phyloP scores from a whole-genome alignment of 305 asterid species.

The Plantago coronopus region DNA sequence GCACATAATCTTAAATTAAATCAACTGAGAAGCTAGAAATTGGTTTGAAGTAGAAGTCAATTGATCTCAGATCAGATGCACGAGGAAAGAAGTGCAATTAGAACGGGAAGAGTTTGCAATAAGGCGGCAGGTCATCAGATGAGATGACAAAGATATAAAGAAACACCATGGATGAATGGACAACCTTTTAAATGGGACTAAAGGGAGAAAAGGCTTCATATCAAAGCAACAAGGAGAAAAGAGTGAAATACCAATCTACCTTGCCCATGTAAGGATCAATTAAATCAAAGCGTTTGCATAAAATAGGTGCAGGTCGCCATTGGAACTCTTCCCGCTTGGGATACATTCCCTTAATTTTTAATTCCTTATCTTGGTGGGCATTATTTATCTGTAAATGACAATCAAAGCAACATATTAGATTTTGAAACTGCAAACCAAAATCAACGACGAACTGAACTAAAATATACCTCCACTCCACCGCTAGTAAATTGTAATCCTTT shows the following conservation, averaged over 20 bases:
- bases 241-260: conserved; percentile 37
- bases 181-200: no score
- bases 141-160: neutral
- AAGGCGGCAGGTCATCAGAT: no score
- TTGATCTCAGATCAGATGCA: no score
- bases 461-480: conserved; percentile 60
- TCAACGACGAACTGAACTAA: conserved; percentile 20
- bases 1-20: conserved; percentile 14
- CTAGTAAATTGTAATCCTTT: conserved; percentile 71
- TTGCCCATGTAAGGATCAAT: conserved; percentile 94
- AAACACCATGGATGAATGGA: neutral
- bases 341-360: conserved; percentile 39
- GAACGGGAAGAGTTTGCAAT: no score
- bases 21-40: conserved; percentile 1
- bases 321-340: conserved; percentile 88
- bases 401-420: conserved; percentile 19
- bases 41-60: neutral
- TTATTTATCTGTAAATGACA: conserved; percentile 42
- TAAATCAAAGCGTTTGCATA: conserved; percentile 97
- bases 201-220: no score
- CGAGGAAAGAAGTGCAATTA: no score
- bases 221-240: neutral
- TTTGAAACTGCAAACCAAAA: conserved; percentile 17
- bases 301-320: conserved; percentile 89
- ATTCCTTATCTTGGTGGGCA: conserved; percentile 43